Conservation (phyloP, 305 asterid genomes). For the Plantago lanceolata region DNA sequence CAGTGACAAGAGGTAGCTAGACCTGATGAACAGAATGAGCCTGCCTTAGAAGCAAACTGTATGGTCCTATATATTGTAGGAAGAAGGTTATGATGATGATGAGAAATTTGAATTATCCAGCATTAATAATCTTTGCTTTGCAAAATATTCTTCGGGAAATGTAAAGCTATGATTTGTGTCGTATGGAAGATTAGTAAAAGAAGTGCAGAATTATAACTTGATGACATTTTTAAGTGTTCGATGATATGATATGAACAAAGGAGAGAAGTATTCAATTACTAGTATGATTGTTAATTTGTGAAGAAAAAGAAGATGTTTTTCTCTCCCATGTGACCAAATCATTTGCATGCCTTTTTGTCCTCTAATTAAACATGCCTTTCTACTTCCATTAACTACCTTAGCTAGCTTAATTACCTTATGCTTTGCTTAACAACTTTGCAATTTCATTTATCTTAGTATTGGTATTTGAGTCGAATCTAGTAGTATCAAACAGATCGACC, state of each 20-base stretch:
- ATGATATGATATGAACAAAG: neutral
- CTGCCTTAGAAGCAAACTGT: too few species aligned
- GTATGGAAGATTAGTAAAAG: constrained; percentile 36
- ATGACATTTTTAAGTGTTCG: neutral
- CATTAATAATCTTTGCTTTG: constrained; percentile 2
- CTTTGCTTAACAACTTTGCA: neutral
- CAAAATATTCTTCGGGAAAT: constrained; percentile 38
- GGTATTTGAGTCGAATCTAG: too few species aligned
- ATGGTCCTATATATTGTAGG: neutral
- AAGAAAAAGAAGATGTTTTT: constrained; percentile 38
- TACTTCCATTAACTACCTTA: neutral
- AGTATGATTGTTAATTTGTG: constrained; percentile 23
- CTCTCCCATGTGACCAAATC: constrained; percentile 71
- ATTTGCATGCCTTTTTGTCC: constrained; percentile 51
- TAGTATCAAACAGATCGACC: too few species aligned
- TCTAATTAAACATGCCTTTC: constrained; percentile 18
- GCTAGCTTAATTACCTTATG: neutral
- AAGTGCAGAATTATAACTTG: constrained; percentile 26
- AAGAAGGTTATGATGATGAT: neutral
- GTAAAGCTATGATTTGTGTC: constrained; percentile 48
- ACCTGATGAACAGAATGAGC: too few species aligned
- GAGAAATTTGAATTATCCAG: neutral
- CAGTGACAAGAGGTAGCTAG: too few species aligned
- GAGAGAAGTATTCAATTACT: constrained; percentile 22
- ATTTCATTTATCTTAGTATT: too few species aligned